phyloP scores from a whole-genome alignment of 306 rosid species.

The Chamaecrista fasciculata region DNA sequence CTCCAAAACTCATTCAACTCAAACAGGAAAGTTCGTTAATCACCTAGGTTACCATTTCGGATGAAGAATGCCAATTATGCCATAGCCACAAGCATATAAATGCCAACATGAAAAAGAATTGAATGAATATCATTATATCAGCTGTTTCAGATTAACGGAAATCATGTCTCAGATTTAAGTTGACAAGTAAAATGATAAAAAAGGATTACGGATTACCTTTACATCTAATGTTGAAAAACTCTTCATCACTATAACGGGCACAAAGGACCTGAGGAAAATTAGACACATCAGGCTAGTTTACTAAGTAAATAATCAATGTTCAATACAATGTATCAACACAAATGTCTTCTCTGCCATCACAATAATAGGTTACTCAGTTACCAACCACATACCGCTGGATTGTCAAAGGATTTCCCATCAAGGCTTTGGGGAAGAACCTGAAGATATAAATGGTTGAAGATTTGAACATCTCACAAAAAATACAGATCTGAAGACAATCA shows the following conservation, averaged over 20 bases:
- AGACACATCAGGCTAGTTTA: background rate
- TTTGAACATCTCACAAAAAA: conserved; percentile 1
- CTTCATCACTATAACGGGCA: conserved; percentile 85
- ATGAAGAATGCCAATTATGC: conserved; percentile 3
- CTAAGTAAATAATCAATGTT: conserved; percentile 6
- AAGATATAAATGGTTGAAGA: conserved; percentile 11
- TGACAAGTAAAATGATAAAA: background rate
- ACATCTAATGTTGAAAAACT: conserved; percentile 74
- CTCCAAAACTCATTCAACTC: background rate
- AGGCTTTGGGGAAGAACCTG: conserved; percentile 78
- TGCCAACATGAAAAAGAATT: conserved; percentile 5
- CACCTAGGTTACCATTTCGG: conserved; percentile 1
- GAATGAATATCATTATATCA: no score
- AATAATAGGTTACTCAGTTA: background rate
- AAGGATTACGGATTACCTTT: conserved; percentile 69
- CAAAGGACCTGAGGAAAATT: conserved; percentile 70
- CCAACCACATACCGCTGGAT: conserved; percentile 57
- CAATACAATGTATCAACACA: background rate
- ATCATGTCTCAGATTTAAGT: background rate
- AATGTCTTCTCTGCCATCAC: background rate
- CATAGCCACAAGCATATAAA: background rate
- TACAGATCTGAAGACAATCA: background rate
- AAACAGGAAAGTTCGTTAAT: background rate
- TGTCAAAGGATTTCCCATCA: conserved; percentile 57
- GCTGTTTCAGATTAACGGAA: background rate